These are phyloP conservation scores for Saraca asoca DNA, from an alignment of 331 rosid genomes.

Conservation along the genomic window DNA sequence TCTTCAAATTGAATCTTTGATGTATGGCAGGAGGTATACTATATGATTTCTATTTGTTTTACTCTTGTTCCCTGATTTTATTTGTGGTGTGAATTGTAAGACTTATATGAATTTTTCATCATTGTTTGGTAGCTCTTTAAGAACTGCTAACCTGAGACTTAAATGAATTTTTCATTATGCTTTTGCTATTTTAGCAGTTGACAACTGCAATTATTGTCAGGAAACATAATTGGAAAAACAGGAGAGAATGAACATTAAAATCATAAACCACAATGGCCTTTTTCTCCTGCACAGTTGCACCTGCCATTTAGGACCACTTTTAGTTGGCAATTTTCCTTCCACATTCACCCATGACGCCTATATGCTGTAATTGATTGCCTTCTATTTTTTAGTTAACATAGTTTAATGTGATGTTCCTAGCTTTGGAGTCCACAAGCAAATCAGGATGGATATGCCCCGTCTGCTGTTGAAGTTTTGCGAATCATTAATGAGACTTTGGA, in stretches of 20 bases:
- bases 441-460: constrained; percentile 84
- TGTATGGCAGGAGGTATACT: too few species aligned
- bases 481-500: constrained; percentile 82
- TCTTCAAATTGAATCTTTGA: background rate
- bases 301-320: background rate
- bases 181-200: too few species aligned
- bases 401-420: constrained; percentile 52
- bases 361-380: constrained; percentile 22
- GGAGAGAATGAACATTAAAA: background rate
- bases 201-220: too few species aligned
- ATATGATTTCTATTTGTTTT: too few species aligned
- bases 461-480: constrained; percentile 91
- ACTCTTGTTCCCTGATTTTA: too few species aligned
- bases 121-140: too few species aligned
- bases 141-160: too few species aligned
- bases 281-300: background rate
- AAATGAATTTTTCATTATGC: too few species aligned
- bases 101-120: too few species aligned
- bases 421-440: constrained; percentile 71
- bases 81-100: too few species aligned
- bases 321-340: background rate
- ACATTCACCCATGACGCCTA: constrained; percentile 10
- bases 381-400: constrained; percentile 38
- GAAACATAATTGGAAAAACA: too few species aligned
- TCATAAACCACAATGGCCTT: background rate